Base-by-base conservation (phyloP, 2,329 filamentous ascomycete genomes). In the Exophiala xenobiotica region DNA sequence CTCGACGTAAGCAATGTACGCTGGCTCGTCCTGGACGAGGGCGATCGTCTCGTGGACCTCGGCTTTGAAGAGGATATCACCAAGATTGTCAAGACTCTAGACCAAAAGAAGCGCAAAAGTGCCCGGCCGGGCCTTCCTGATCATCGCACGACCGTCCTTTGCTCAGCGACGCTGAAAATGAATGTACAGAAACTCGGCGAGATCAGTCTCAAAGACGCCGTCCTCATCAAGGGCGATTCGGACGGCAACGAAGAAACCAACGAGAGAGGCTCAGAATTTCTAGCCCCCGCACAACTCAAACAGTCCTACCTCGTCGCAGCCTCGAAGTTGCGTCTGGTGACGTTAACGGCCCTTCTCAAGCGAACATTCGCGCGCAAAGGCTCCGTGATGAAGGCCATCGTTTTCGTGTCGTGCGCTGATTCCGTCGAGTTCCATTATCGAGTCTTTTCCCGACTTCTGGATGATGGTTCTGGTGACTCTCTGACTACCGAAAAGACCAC, bases 151-250 rank as follows among this genome's bases (percentile, higher is more conserved):
- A 97, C 93, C 0, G 79, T 99, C 3, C 79, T 99, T 2, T 99
- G 93, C 69, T 99, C 93, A 3, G 93, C 93, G 2, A 99, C 93
- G 0, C 88, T 99, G 85, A 96, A 96, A 74, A 91, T 95, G 83
- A 93, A 92, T 62, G 93, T 97, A 1, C 91, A 97, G 67, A 87
- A 87, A 61, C 75, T 99, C 4, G 91, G 92, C 35, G 90, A 96
- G 65, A 95, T 97, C 72, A 96, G 90, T 74, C 76, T 99, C 67
- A 91, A 95, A 62, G 90, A 97, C 63, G 91, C 93, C 0, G 81
- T 90, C 1, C 90, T 96, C 65, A 86, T 99, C 61, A 86, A 89
- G 46, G 85, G 87, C 0, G 80, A 86, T 56, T 73, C 75, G 2
- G 68, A 70, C 4, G 77, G 82, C 19, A 74, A 78, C 24, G 80